Evolutionary conservation across 352 stramenopile species (phyloP), one percentile per base, ranked within the genome.

Genomic region (Globisporangium paroecandrum): DNA sequence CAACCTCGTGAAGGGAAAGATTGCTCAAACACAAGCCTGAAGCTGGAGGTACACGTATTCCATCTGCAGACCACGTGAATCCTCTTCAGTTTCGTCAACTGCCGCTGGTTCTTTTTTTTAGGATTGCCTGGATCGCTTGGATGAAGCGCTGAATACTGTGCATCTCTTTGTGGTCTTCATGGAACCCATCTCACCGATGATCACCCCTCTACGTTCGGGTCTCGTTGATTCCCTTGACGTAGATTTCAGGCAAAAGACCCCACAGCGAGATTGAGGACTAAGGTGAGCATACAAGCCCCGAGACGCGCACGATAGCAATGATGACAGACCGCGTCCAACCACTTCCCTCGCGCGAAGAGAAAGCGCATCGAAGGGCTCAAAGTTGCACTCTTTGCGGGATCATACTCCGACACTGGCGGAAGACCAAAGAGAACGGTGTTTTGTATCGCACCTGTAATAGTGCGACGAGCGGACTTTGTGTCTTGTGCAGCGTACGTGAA

Each of bases 321-420:
- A 49, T 22, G 41, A 22, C 41, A 49, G 5, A 8, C 15, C 15
- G 41, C 4, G 15, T 47, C 41, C 41, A 13, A n/a, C 4, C 12
- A 22, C 41, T 49, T 49, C 15, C 41, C 15, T 49, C 15, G 18
- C 10, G 49, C 27, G 49, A 15, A 58, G 60, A 58, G 15, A 46
- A 41, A 65, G 47, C n/a, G 41, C 43, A 27, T 43, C 18, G n/a
- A 43, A 38, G 25, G 32, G 60, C 25, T 65, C 41, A 43, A 12
- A 41, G 36, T 32, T 29, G 59, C 25, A 32, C 27, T 29, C 49
- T 56, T 47, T 49, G 41, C 15, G 4, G 41, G 6, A 49, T 49
- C 15, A 4, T n/a, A n/a, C 41, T 49, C 8, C 41, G 41, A 10
- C 41, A 22, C 22, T 49, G 15, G 15, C 41, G 18, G 41, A 49